Evolutionary conservation across 768 basidiomycete species (phyloP).

Genomic region (Mycena floridula): DNA sequence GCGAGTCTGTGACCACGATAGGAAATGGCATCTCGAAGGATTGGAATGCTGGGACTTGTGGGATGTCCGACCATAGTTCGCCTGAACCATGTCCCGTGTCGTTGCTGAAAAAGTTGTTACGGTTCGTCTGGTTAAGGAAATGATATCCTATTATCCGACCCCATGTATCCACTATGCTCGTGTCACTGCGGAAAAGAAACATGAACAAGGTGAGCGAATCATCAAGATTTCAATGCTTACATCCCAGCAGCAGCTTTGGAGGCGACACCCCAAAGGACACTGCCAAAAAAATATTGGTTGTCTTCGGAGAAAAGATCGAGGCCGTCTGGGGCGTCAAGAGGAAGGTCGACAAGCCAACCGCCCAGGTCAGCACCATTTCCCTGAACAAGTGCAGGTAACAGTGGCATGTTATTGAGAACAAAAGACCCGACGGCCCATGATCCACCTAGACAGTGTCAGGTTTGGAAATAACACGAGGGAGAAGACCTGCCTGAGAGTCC

Average conservation of each 20-base stretch:
- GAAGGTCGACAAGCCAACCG: constrained; percentile 54
- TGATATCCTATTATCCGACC: constrained; percentile 64
- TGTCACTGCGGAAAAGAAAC: constrained; percentile 40
- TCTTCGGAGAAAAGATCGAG: constrained; percentile 33
- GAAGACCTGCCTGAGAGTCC: constrained; percentile 52
- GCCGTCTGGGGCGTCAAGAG: constrained; percentile 51
- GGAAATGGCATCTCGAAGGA: constrained; percentile 56
- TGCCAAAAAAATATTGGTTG: constrained; percentile 50
- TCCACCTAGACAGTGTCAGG: constrained; percentile 36
- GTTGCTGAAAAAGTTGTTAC: constrained; percentile 54
- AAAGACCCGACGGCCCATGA: constrained; percentile 67
- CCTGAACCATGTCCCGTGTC: constrained; percentile 64
- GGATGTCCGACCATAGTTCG: constrained; percentile 58
- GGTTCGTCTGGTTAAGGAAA: constrained; percentile 61
- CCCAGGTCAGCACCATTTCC: constrained; percentile 41
- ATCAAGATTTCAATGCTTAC: constrained; percentile 27
- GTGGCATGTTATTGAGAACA: constrained; percentile 58
- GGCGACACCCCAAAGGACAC: constrained; percentile 46
- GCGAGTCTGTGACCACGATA: constrained; percentile 53
- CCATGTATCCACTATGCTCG: constrained; percentile 62
- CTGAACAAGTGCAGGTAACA: constrained; percentile 48
- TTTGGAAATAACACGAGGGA: background rate
- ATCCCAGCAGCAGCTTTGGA: constrained; percentile 50
- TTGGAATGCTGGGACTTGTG: constrained; percentile 44
- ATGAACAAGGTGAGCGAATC: background rate